Conservation (phyloP, 495 filamentous ascomycete species). For the Aspergillus nanangensis region DNA sequence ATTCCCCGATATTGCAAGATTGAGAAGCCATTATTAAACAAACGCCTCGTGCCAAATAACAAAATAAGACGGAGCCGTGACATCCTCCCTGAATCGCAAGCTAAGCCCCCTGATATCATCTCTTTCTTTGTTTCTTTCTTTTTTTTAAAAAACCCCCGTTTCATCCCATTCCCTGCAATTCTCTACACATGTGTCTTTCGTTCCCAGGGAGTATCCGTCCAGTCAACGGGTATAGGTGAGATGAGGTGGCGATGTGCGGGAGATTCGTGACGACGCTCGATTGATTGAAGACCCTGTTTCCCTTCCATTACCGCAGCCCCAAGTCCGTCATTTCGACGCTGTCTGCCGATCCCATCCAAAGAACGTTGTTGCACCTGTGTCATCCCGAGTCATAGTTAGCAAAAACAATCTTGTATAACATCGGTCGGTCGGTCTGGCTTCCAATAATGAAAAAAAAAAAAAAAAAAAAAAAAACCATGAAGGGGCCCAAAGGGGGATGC, state of each 20-base stretch:
- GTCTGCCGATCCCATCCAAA: slow-evolving; percentile 73
- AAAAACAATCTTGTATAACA: too few species aligned
- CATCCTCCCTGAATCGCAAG: slow-evolving; percentile 6
- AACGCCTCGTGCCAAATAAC: slow-evolving; percentile 16
- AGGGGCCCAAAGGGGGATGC: too few species aligned
- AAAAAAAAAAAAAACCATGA: too few species aligned
- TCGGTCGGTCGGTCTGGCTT: too few species aligned
- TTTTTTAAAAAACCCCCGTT: too few species aligned
- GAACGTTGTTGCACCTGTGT: slow-evolving; percentile 85
- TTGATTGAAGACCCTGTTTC: neutral
- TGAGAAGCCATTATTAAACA: slow-evolving; percentile 13
- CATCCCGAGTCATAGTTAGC: slow-evolving; percentile 13
- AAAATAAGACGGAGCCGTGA: slow-evolving; percentile 8
- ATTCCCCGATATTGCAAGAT: slow-evolving; percentile 6
- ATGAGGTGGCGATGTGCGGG: too few species aligned
- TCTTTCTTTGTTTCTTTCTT: too few species aligned
- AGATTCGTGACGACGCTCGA: too few species aligned
- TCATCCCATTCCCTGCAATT: neutral
- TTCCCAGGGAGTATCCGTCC: too few species aligned
- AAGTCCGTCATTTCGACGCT: slow-evolving; percentile 56
- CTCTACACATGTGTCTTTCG: neutral
- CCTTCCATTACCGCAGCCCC: slow-evolving; percentile 33
- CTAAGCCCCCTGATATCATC: neutral
- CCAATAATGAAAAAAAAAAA: too few species aligned
- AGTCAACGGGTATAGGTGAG: slow-evolving; percentile 9